Base-by-base conservation (phyloP, 192 early-diverging fungal species). In the Kickxella alabastrina region DNA sequence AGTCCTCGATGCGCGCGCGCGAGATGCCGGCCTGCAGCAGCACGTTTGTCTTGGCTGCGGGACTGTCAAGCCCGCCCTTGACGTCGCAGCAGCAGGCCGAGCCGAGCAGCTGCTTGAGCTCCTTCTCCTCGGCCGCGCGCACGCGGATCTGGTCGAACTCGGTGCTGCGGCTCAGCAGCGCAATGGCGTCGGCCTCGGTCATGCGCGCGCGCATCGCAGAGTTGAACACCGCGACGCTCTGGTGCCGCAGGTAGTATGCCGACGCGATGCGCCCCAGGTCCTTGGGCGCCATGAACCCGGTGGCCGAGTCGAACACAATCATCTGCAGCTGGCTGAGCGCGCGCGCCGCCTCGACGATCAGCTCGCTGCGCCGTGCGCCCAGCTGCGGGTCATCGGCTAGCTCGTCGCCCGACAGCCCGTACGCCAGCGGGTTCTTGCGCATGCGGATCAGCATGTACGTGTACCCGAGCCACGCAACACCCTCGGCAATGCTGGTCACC, bases 361-460 rank as follows among this genome's bases (percentile, higher is more conserved):
- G 78, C 43, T 97, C 91, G 25, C 83, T 79, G 26, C 95, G 86
- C 12, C 86, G 83, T 49, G 86, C 78, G 1, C 80, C 88, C 18
- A 99, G 72, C 32, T 83, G 48, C 14, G 91, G 92, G 48, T 95
- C 93, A 17, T 92, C 79, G 22, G 75, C 62, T 8, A 87, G 66
- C 41, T 91, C 89, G 6, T 82, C 75, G 65, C 83, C 86, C 43
- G 83, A 72, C 45, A 99, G 77, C 8, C 97, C 97, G 60, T 99
- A 99, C 26, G 89, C 82, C 19, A 92, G 78, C 19, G 97, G 97
- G 57, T 98, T 98, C 72, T 89, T 87, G 18, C 85, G 83, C 94
- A 99, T 96, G 21, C 97, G 87, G 6, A 97, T 91, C 59, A 86
- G 92, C 38, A 97, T 74, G 64, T 95, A 99, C 2, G 97, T 98